phyloP scores from a whole-genome alignment of 1,139 yeast species.

The Scheffersomyces illinoinensis region DNA sequence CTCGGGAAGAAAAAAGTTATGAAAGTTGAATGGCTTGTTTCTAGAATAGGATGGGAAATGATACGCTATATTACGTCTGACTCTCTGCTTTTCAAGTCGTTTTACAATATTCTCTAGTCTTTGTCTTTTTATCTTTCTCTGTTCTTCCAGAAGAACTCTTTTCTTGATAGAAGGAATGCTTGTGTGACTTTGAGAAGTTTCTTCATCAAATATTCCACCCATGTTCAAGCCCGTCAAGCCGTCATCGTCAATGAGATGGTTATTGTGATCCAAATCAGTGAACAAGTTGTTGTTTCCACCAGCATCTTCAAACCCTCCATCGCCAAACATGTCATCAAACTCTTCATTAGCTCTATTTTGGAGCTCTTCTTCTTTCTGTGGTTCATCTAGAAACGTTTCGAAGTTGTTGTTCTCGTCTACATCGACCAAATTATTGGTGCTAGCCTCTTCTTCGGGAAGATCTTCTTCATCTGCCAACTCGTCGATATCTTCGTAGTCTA shows the following conservation, averaged over 20 bases:
- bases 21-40: slow-evolving; percentile 62
- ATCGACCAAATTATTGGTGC: slow-evolving; percentile 22
- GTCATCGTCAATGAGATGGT: slow-evolving; percentile 39
- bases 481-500: slow-evolving; percentile 93
- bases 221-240: slow-evolving; percentile 43
- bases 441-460: slow-evolving; percentile 42
- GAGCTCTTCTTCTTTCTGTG: slow-evolving; percentile 33
- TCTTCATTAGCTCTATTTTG: slow-evolving; percentile 43
- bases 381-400: slow-evolving; percentile 8
- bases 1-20: slow-evolving; percentile 63
- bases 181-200: slow-evolving; percentile 8
- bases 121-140: slow-evolving; percentile 20
- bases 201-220: slow-evolving; percentile 36
- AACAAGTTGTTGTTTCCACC: slow-evolving; percentile 10
- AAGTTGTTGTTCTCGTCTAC: slow-evolving; percentile 24
- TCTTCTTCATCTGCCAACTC: slow-evolving; percentile 85
- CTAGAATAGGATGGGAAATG: slow-evolving; percentile 67
- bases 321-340: slow-evolving; percentile 54
- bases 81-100: slow-evolving; percentile 35
- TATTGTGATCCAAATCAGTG: slow-evolving; percentile 23
- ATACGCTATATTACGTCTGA: slow-evolving; percentile 37
- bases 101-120: slow-evolving; percentile 29
- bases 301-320: slow-evolving; percentile 5
- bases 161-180: slow-evolving; percentile 16
- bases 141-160: slow-evolving; percentile 22